Base-by-base conservation (phyloP, 805 yeast genomes). In the Blastobotrys peoriensis region DNA sequence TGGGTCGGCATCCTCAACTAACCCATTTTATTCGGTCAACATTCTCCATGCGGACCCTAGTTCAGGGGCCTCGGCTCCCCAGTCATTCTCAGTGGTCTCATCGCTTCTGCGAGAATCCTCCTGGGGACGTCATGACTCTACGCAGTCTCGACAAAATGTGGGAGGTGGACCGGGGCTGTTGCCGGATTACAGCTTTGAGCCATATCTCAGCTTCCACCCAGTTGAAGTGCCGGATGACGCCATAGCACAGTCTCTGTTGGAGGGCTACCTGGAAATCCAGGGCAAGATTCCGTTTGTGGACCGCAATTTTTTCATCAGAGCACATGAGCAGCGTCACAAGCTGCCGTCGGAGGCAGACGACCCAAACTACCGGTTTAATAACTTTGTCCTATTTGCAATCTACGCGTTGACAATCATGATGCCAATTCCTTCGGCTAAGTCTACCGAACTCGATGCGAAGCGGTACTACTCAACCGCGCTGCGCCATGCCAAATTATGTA, bases 401-500 rank as follows among this genome's bases (percentile, higher is more conserved):
- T 53, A 51, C 23, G 52, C 58, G 3, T 22, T 42, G 23, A 4
- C 41, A 5, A 21, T 28, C 18, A 27, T 27, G 13, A 23, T 42
- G 10, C 23, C 23, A 15, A 19, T 17, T 18, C 40, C 20, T 18
- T 20, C 17, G 4, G 25, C 17, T 5, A 21, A 30, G 41, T n/a
- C 15, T 40, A 21, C 30, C 25, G 4, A 37, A 27, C 60, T 44
- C 10, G 45, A 48, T 4, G 48, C 84, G 3, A 69, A 68, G 22
- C 61, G 79, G 45, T 75, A 75, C 51, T 78, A 79, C 55, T 71
- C 81, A 16, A 75, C 79, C 6, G 83, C 84, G 1, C 63, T 79
- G 33, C 65, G 83, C 42, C 78, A 77, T 55, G 67, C 76, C 3
- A 65, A 78, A 4, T 66, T 72, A 50, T 70, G 77, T 48, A 60